Conservation (phyloP, 169 alveolate genomes). For the Toxoplasma gondii region DNA sequence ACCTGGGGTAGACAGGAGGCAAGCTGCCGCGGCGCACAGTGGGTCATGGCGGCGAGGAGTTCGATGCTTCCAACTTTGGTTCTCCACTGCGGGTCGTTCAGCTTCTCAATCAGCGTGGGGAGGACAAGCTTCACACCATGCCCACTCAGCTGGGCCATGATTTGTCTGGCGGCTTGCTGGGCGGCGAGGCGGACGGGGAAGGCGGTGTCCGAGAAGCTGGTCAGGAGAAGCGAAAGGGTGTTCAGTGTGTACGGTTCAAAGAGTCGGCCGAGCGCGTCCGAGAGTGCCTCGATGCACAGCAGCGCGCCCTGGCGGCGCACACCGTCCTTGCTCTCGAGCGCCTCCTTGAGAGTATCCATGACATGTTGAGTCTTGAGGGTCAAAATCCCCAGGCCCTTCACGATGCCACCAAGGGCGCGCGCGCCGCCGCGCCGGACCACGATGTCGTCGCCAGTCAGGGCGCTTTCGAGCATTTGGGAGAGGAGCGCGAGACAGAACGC, state of each 20-base stretch:
- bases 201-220: conserved; percentile 1
- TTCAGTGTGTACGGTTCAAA: conserved; percentile 59
- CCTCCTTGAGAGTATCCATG: conserved; percentile 30
- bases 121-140: conserved; percentile 68
- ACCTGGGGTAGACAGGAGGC: conserved; percentile 60
- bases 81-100: conserved; percentile 75
- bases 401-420: conserved; percentile 35
- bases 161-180: conserved; percentile 59
- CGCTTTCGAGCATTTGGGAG: background rate
- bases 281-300: conserved; percentile 50
- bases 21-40: conserved; percentile 67
- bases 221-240: conserved; percentile 29
- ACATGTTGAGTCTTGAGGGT: background rate
- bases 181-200: conserved; percentile 51
- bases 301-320: conserved; percentile 57
- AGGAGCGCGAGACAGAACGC: conserved; percentile 13
- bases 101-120: conserved; percentile 62
- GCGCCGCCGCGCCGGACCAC: conserved; percentile 60
- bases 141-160: conserved; percentile 65
- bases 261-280: conserved; percentile 43
- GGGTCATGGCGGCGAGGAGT: conserved; percentile 71
- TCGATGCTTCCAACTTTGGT: conserved; percentile 76
- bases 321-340: conserved; percentile 1
- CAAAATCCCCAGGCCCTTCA: conserved; percentile 57
- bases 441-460: conserved; percentile 25